These are phyloP conservation scores for Exophiala sp. DNA, from an alignment of 2,329 filamentous ascomycete genomes.

Conservation along the genomic window DNA sequence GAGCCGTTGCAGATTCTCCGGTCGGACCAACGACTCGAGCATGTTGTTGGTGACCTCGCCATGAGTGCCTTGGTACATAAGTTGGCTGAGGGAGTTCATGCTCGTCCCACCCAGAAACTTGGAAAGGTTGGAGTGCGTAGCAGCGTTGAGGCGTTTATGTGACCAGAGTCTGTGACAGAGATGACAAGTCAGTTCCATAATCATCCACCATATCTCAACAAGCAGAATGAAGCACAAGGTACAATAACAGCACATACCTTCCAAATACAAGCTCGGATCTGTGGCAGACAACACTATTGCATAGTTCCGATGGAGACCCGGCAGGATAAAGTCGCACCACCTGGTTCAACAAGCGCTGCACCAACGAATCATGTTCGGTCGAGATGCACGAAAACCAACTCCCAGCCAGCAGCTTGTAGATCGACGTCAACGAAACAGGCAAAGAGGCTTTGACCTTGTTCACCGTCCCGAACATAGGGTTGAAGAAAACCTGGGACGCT, in stretches of 20 bases:
- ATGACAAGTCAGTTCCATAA: not conserved
- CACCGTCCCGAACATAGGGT: conserved; percentile 1
- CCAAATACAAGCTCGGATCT: conserved; percentile 6
- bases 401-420: conserved; percentile 10
- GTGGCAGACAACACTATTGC: conserved; percentile 7
- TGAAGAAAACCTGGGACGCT: conserved; percentile 7
- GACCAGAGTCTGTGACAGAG: conserved; percentile 6
- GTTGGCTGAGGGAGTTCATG: conserved; percentile 31
- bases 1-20: conserved; percentile 19
- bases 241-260: not conserved
- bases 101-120: conserved; percentile 27
- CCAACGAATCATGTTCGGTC: conserved; percentile 1
- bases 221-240: not conserved
- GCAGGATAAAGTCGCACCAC: conserved; percentile 7
- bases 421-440: not conserved
- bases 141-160: conserved; percentile 4
- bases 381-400: conserved; percentile 6
- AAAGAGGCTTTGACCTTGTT: conserved; percentile 7
- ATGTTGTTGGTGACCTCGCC: conserved; percentile 9
- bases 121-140: conserved; percentile 6
- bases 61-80: conserved; percentile 30
- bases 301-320: conserved; percentile 2
- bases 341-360: conserved; percentile 7
- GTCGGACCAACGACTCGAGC: conserved; percentile 13
- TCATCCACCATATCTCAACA: not conserved